Base-by-base conservation (phyloP, 1,284 basidiomycete species). In the Ganoderma resinaceum region DNA sequence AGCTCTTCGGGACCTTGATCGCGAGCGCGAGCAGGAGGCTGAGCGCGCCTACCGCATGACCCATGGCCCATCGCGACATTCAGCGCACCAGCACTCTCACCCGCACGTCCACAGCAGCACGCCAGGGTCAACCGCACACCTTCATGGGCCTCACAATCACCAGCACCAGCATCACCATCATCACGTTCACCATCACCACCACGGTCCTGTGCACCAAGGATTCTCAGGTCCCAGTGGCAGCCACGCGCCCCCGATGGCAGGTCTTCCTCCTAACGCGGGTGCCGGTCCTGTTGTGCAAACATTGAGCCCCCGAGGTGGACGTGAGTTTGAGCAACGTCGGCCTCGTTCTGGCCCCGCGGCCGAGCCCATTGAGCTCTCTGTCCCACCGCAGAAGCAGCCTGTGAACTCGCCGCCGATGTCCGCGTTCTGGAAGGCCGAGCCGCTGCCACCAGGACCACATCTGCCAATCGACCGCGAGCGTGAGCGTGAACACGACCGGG, bases 311-410 rank as follows among this genome's bases (percentile, higher is more conserved):
- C 74, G 65, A 46, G 63, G 70, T 2, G 53, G 67, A 20, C 77
- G 79, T 11, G 80, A 81, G 1, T 58, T 75, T 18, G 80, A 80
- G 9, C 63, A 67, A 26, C 76, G 76, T 8, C 78, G 80, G 29
- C 76, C 80, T 8, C 79, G 73, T 31, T 75, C 78, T 9, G 76
- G 79, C 49, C 71, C 77, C 7, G 83, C 83, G 4, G 83, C 84
- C 1, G 87, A 88, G 66, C 75, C 86, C 58, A 86, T 88, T 59
- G 86, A 83, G 53, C 77, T 87, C 2, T 78, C 83, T 3, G 81
- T 83, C 3, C 76, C 80, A 7, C 38, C 63, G 2, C 66, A 68
- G 59, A 77, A 73, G 59, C 70, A 69, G 20, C 37, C 61, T 7
- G 29, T 57, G 2, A 60, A 74, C 9, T 75, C 74, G 29, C 75